Base-by-base conservation (phyloP, 1,139 yeast genomes). In the Sugiyamaella pinicola region DNA sequence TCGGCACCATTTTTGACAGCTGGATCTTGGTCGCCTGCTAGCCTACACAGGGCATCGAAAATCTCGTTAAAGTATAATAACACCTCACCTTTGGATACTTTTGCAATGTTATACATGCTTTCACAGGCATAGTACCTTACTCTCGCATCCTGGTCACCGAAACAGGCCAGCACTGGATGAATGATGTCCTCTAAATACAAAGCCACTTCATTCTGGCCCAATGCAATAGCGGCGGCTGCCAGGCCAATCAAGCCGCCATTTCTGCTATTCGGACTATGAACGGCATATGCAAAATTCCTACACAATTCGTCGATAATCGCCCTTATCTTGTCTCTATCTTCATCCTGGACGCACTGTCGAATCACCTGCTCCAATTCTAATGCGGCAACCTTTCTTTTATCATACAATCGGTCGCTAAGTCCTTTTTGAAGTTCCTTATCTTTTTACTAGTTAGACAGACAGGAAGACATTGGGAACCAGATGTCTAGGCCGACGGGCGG, bases 81-180 rank as follows among this genome's bases (percentile, higher is more conserved):
- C 21, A 93, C 87, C 69, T 95, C 99, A 17, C 99, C 99, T 62
- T 96, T 82, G 4, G 99, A 96, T 19, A 93, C 96, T 68, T 95
- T 95, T 51, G 99, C 96, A 48, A 95, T 91, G 70, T 95, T 95
- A 71, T 95, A 95, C 59, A 95, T 77, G 41, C 96, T 87, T 67
- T 95, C 99, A 72, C 99, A 93, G 0, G 99, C 98, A 69, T 91
- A 95, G 64, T 95, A 95, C 51, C 99, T 77, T 7, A 95, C 99
- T 59, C 96, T 80, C 9, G 97, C 95, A 66, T 95, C 97, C 55
- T 95, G 96, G 65, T 95, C 99, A 51, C 96, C 91, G 69, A 95
- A 95, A 56, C 98, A 93, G 0, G 97, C 95, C 63, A 95, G 76
- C 15, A 95, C 96, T 0, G 99, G 97, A 56, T 88, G 95, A 56